A percentile compares a stretch with the other conserved stretches of the same genome.
Evolutionary conservation across 2,329 filamentous ascomycete genomes (phyloP).

Genomic region (Monilinia laxa): DNA sequence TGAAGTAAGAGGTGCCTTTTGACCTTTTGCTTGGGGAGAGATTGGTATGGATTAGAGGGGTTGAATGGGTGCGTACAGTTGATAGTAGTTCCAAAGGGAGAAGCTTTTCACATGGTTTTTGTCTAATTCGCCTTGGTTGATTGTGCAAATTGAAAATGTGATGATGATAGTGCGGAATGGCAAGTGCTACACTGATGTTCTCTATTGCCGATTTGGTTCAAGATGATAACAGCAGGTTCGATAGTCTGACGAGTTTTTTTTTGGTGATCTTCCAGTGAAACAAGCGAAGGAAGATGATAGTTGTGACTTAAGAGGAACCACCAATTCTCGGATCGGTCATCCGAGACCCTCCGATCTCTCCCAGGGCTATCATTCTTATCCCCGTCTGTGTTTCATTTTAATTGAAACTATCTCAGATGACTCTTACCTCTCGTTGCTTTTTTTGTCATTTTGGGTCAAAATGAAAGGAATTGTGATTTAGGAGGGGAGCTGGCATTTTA

Average conservation of each 20-base stretch:
- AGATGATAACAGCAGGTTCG: neutral
- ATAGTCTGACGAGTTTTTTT: neutral
- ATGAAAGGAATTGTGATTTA: too few species aligned
- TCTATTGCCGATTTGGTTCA: neutral
- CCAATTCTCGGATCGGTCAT: too few species aligned
- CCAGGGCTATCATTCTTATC: too few species aligned
- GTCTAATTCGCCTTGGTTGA: neutral
- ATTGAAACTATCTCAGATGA: too few species aligned
- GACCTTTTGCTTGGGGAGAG: neutral
- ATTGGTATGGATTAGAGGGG: neutral
- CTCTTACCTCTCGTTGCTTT: too few species aligned
- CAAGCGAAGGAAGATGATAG: too few species aligned
- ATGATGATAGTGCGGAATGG: neutral
- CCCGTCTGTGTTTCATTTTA: too few species aligned
- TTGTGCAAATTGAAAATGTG: neutral
- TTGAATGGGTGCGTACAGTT: neutral
- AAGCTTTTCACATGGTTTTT: neutral
- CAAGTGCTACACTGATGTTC: neutral
- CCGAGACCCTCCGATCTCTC: too few species aligned
- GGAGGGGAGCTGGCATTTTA: too few species aligned
- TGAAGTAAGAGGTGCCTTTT: neutral
- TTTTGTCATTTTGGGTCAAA: too few species aligned
- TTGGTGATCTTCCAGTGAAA: too few species aligned
- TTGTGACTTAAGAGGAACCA: too few species aligned
- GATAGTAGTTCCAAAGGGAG: constrained; percentile 8